These are phyloP conservation scores for Nymphaea thermarum DNA, from an alignment of 164 flowering plant genomes.

Conservation along the genomic window DNA sequence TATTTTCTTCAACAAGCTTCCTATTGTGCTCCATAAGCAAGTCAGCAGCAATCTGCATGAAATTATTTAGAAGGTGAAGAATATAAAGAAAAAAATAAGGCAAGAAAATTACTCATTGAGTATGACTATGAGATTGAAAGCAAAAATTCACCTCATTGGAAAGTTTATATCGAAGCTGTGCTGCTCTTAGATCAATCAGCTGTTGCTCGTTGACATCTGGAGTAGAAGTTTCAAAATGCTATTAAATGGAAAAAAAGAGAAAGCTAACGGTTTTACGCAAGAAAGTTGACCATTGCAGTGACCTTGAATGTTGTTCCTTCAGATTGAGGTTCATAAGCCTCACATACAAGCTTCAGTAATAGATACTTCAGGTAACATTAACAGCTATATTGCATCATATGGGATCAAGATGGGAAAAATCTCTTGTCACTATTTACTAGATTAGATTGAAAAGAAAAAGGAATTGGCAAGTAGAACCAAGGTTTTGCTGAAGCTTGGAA, in stretches of 20 bases:
- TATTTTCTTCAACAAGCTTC: slow-evolving; percentile 65
- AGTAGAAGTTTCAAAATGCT: background rate
- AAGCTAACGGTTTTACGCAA: too few species aligned
- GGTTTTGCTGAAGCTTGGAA: too few species aligned
- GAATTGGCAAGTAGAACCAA: too few species aligned
- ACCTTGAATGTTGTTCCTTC: too few species aligned
- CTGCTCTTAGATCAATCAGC: slow-evolving; percentile 56
- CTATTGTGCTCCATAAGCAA: slow-evolving; percentile 68
- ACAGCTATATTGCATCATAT: too few species aligned
- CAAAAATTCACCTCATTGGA: slow-evolving; percentile 67
- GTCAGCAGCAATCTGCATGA: slow-evolving; percentile 78
- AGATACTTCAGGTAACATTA: background rate
- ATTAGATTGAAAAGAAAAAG: too few species aligned
- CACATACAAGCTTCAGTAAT: background rate
- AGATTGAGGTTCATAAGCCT: background rate
- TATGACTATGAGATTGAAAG: background rate
- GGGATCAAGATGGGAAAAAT: too few species aligned
- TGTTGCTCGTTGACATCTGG: slow-evolving; percentile 49
- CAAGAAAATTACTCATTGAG: background rate
- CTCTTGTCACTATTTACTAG: too few species aligned
- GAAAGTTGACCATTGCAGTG: too few species aligned
- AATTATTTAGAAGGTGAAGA: slow-evolving; percentile 2
- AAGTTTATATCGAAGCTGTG: slow-evolving; percentile 55
- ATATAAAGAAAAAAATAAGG: too few species aligned
- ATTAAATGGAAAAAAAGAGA: background rate